Conservation (phyloP, 73 alveolate genomes). For the Paramecium primaurelia region DNA sequence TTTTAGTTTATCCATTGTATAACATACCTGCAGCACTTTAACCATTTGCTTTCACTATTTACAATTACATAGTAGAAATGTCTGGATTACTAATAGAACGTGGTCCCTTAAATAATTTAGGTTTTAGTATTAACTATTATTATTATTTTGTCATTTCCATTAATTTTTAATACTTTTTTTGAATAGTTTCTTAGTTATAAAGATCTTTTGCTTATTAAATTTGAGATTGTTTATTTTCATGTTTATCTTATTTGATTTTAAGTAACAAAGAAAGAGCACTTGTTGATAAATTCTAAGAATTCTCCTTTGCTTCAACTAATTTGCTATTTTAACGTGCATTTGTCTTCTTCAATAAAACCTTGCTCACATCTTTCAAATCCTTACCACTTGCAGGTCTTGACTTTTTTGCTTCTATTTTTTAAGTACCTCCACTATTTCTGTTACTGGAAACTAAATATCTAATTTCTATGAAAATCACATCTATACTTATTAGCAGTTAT, state of each 20-base stretch:
- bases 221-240: neutral
- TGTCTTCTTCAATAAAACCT: neutral
- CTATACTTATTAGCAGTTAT: neutral
- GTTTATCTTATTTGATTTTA: neutral
- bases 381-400: conserved; percentile 18
- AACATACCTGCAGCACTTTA: conserved; percentile 50
- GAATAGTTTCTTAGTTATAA: neutral
- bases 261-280: neutral
- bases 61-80: neutral
- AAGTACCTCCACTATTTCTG: neutral
- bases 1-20: conserved; percentile 36
- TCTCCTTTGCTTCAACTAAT: conserved; percentile 31
- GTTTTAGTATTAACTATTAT: neutral
- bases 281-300: neutral
- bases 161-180: conserved; percentile 13
- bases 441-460: conserved; percentile 14
- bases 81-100: conserved; percentile 39
- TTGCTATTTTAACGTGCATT: conserved; percentile 54
- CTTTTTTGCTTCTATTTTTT: conserved; percentile 22
- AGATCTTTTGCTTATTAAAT: neutral
- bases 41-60: neutral
- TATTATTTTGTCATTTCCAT: neutral
- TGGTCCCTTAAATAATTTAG: conserved; percentile 29
- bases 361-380: neutral
- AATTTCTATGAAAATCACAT: neutral